Base-by-base conservation (phyloP, 1,284 basidiomycete genomes). In the Cutaneotrichosporon spelunceum region DNA sequence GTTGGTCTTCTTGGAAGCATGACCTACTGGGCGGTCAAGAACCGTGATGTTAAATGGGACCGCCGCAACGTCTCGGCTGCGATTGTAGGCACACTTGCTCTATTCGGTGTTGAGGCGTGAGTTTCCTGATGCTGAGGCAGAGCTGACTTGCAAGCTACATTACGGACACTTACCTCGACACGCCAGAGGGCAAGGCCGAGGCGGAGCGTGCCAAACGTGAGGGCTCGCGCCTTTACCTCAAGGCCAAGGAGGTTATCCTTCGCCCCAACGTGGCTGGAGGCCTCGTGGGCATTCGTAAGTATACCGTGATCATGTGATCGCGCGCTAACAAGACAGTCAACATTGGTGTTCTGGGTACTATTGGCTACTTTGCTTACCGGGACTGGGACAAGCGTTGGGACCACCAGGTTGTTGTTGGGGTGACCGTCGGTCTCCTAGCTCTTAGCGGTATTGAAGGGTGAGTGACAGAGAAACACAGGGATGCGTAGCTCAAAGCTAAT, bases 301-400 rank as follows among this genome's bases (percentile, higher is more conserved):
- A 9, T 29, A 21, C 29, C 14, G n/a, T 10, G 9, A 3, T 26
- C 13, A 3, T 23, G 8, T 7, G 13, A 27, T 10, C 19, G 5
- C 19, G 9, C 33, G 26, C 45, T 30, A 44, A 23, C n/a, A 9
- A 1, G 19, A 4, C 66, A 87, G 86, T 88, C 63, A 92, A 92
- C 73, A 76, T 87, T 4, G 86, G 83, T 14, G 76, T 91, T 21
- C 71, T 91, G 27, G 86, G 87, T 11, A 79, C 84, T 3, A 79
- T 90, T 30, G 87, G 87, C 2, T 92, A 87, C 76, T 79, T 85
- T 62, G 83, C 84, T 0, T 90, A 89, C 79, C 73, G 78, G 59
- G 83, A 90, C 77, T 91, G 90, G 88, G 72, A 81, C 78, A 77
- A 79, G 61, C 84, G 84, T 14, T 92, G 90, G 90, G 88, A 92